These are phyloP conservation scores for Cornus controversa DNA, from an alignment of 148 eudicot genomes.

Conservation along the genomic window DNA sequence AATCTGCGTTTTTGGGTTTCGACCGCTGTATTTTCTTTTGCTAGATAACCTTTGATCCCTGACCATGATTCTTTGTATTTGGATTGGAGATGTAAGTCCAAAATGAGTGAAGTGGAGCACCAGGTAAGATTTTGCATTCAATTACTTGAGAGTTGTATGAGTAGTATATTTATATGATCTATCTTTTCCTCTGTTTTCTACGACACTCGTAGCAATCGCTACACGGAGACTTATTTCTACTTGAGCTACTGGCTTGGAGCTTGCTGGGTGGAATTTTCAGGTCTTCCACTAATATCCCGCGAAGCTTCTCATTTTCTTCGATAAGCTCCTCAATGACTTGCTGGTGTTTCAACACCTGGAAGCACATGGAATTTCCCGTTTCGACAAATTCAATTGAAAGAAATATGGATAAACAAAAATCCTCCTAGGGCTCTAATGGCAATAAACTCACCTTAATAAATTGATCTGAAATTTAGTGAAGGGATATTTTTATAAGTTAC, in stretches of 20 bases:
- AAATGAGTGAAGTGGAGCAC: not conserved
- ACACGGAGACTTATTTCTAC: conserved; percentile 47
- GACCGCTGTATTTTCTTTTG: not conserved
- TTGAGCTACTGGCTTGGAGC: conserved; percentile 39
- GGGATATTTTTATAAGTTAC: not conserved
- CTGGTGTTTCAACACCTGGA: conserved; percentile 86
- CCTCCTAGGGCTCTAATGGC: not conserved
- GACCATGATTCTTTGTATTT: not conserved
- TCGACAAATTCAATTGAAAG: not conserved
- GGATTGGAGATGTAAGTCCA: not conserved
- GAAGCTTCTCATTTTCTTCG: conserved; percentile 88
- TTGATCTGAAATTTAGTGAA: not conserved
- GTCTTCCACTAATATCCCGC: conserved; percentile 69
- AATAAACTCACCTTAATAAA: not conserved
- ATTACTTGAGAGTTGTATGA: not conserved
- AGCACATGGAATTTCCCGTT: not conserved
- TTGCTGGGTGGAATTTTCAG: conserved; percentile 70
- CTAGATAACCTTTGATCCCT: not conserved
- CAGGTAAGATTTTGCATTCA: not conserved
- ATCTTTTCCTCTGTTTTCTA: conserved; percentile 55
- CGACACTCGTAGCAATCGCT: conserved; percentile 89
- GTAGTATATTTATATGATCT: not conserved
- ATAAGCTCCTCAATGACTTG: conserved; percentile 76
- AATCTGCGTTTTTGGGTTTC: not conserved
- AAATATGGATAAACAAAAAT: not conserved